Evolutionary conservation across 2,329 filamentous ascomycete species (phyloP).

Genomic region (Pseudogymnoascus sp.): DNA sequence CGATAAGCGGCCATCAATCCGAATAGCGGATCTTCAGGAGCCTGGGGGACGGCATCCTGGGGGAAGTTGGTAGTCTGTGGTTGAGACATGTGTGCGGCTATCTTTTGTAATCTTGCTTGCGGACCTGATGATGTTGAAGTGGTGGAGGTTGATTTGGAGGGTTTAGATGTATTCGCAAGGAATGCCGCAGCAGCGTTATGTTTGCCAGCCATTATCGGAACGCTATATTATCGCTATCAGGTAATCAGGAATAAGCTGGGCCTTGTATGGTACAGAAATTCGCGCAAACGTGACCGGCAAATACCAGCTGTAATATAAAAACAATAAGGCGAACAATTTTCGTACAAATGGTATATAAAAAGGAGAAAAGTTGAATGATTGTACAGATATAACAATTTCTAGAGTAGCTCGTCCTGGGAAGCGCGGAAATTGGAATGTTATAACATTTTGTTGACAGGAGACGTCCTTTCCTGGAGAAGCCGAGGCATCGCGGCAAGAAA

Average conservation of each 20-base stretch:
- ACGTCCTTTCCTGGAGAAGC: constrained; percentile 3
- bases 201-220: constrained; percentile 4
- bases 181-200: background rate
- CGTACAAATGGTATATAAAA: constrained; percentile 7
- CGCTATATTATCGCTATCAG: constrained; percentile 6
- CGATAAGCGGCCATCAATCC: constrained; percentile 82
- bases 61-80: constrained; percentile 56
- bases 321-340: background rate
- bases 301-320: background rate
- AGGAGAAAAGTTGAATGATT: background rate
- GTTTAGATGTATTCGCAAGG: constrained; percentile 6
- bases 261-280: constrained; percentile 2
- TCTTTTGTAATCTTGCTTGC: constrained; percentile 47
- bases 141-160: constrained; percentile 6
- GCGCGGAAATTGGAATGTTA: background rate
- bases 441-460: constrained; percentile 2
- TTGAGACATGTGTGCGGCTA: constrained; percentile 60
- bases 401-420: background rate
- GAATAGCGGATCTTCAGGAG: constrained; percentile 91
- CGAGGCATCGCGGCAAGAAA: background rate
- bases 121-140: constrained; percentile 29
- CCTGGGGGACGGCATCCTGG: constrained; percentile 70
- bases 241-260: background rate
- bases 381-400: background rate
- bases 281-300: constrained; percentile 1